Evolutionary conservation across 2,329 filamentous ascomycete genomes (phyloP).

Genomic region (Hymenoscyphus fructigenus): DNA sequence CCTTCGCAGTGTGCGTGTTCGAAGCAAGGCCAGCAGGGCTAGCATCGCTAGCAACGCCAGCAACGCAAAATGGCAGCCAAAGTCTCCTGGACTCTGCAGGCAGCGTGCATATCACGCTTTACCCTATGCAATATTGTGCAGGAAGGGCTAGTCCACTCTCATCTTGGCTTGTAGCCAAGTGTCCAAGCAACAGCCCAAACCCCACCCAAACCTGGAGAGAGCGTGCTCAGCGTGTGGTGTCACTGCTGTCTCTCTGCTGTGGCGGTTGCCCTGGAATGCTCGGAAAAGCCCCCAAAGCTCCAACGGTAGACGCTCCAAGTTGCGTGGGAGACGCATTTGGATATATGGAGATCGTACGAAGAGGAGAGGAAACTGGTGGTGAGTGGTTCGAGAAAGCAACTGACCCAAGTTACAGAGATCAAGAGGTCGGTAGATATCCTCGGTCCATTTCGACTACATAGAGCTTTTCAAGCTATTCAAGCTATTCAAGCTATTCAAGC

Average conservation of each 20-base stretch:
- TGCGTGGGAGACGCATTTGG: neutral
- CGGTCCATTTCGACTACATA: too few species aligned
- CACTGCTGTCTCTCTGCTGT: neutral
- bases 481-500: too few species aligned
- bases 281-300: neutral
- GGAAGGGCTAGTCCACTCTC: neutral
- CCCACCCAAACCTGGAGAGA: neutral
- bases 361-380: neutral
- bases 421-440: too few species aligned
- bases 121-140: neutral
- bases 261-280: conserved; percentile 1
- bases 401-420: neutral
- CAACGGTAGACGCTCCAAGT: neutral
- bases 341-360: neutral
- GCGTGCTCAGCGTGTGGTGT: conserved; percentile 4
- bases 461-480: too few species aligned
- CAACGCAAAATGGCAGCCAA: neutral
- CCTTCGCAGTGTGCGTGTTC: neutral
- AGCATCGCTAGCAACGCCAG: too few species aligned
- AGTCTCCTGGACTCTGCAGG: conserved; percentile 3
- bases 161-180: neutral
- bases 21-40: too few species aligned
- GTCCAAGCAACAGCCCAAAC: neutral
- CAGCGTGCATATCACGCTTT: neutral
- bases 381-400: neutral